These are phyloP conservation scores for Trichothecium roseum DNA, from an alignment of 2,329 filamentous ascomycete genomes.

Conservation along the genomic window DNA sequence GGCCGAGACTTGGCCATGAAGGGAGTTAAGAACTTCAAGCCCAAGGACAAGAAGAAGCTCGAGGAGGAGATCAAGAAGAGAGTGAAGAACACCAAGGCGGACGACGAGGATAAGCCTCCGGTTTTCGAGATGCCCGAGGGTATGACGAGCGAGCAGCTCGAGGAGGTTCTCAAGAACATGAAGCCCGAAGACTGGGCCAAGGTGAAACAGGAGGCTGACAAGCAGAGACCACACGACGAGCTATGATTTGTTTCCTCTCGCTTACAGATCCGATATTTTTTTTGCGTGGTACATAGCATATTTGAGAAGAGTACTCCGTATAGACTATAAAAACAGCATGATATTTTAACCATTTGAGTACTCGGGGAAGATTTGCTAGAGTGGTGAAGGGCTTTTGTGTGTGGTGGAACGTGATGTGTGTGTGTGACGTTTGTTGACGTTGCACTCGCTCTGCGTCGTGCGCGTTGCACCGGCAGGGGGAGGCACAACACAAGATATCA, in stretches of 20 bases:
- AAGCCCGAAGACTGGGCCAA: slow-evolving; percentile 8
- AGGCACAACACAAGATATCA: no score
- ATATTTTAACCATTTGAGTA: no score
- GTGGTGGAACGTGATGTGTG: no score
- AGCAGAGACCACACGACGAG: slow-evolving; percentile 12
- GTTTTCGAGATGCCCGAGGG: slow-evolving; percentile 15
- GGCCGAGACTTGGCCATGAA: slow-evolving; percentile 62
- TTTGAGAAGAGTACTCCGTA: background rate
- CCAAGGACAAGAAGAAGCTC: slow-evolving; percentile 35
- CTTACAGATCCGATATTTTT: background rate
- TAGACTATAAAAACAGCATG: no score
- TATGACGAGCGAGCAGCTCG: slow-evolving; percentile 34
- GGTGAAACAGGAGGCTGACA: slow-evolving; percentile 17
- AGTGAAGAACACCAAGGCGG: slow-evolving; percentile 29
- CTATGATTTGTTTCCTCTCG: slow-evolving; percentile 6
- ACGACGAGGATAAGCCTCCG: slow-evolving; percentile 16
- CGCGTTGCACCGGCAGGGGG: no score
- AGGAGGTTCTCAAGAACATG: slow-evolving; percentile 34
- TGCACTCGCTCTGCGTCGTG: no score
- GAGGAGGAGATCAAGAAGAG: slow-evolving; percentile 27
- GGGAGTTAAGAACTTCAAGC: slow-evolving; percentile 47
- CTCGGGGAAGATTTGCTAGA: no score
- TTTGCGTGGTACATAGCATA: background rate
- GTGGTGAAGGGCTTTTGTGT: no score
- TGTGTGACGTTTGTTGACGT: no score